Base-by-base conservation (phyloP, 2,329 filamentous ascomycete species). In the Colletotrichum sp. region DNA sequence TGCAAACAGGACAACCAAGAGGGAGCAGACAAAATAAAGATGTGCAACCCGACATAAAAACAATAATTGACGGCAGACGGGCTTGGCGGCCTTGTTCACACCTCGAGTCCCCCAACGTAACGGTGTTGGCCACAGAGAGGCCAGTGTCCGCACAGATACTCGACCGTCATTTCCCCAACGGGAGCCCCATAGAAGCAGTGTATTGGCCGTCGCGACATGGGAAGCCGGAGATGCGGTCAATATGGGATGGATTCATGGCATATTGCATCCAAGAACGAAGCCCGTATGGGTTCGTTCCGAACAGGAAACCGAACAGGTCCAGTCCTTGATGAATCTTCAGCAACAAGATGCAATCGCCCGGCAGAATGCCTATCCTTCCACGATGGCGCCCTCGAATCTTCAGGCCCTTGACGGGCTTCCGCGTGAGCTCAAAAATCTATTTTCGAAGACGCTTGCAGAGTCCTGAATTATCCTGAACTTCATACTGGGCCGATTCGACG, bases 401-500 rank as follows among this genome's bases (percentile, higher is more conserved):
- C 21, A 24, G n/a, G 32, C 30, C 18, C 34, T 58, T 24, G 30
- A 57, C 36, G 55, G 57, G 16, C 43, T 64, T 64, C 55, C 32
- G 64, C 57, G 64, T 58, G 57, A 64, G 73, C 73, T 64, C 73
- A 32, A 28, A 18, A 28, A 38, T 68, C 64, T 38, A 75, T 73
- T 73, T 73, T 68, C 67, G 70, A 73, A 67, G 70, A 68, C 38
- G 52, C 55, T 64, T 32, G 18, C 18, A 65, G 72, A 68, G 55
- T 73, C 73, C 73, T 75, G 72, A 74, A 71, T 74, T 71, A 34
- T 74, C 72, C 67, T 71, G 64, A 75, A 68, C n/a, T 64, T 63
- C 73, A 73, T 64, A 72, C 72, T 28, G 32, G 58, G 57, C 38
- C 55, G 58, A 16, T 38, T 43, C 12, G 21, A 67, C 43, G 73